Base-by-base conservation (phyloP, 2,329 filamentous ascomycete genomes). In the Penicillium sclerotiorum region DNA sequence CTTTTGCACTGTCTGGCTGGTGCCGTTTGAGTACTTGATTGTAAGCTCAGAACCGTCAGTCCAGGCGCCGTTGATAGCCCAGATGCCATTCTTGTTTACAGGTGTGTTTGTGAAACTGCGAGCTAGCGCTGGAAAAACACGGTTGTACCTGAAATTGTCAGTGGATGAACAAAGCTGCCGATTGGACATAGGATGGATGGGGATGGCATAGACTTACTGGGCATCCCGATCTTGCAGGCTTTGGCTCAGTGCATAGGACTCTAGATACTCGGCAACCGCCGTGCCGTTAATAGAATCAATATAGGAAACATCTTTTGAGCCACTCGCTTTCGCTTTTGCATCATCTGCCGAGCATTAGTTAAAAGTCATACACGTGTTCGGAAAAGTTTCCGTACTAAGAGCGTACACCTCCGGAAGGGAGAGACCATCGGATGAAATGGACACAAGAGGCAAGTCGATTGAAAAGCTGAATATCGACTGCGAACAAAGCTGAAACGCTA, bases 371-470 rank as follows among this genome's bases (percentile, higher is more conserved):
- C 3, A 28, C 13, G 8, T 17, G 12, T 5, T 38, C 9, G n/a
- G n/a, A 4, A 22, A 11, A 9, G 22, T 2, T 6, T 11, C 48
- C 53, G 23, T 49, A 61, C 59, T 49, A 22, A 62, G 50, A 23
- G 55, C 44, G 39, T 82, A 86, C 2, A 85, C 71, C 50, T 82
- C 75, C 0, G 85, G 85, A 9, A 83, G 62, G 45, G 79, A 75
- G 15, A 73, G 65, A n/a, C 84, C 84, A 61, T 87, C 83, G 3
- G 69, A 57, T 2, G 83, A 87, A 7, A 86, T 75, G 0, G 84
- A 86, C 0, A 86, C 81, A 1, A 87, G 69, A 8, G 79, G 73
- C 6, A 59, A 33, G 20, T 55, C 50, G 18, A 59, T 49, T 5
- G 44, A 28, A 60, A 78, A 84, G 2, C 73, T 69, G 43, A 86